Percentiles rank a stretch among this genome's conserved stretches.
Conservation (phyloP, 1,284 basidiomycete genomes). For the Anthracocystis panici-leucophaei region DNA sequence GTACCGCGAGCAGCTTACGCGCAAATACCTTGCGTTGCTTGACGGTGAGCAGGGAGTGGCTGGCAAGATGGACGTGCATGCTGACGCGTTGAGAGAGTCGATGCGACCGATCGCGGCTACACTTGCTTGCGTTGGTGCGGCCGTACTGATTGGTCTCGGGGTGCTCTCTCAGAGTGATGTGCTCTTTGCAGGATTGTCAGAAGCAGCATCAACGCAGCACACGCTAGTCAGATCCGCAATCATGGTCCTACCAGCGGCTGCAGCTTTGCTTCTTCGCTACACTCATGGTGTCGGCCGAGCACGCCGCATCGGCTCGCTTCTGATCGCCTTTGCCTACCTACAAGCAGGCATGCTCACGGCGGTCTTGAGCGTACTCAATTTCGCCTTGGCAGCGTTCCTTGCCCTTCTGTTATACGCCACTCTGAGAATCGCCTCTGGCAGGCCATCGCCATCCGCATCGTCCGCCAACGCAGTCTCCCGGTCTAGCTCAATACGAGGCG, state of each 20-base stretch:
- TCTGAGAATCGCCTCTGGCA: slow-evolving; percentile 16
- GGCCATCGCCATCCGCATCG: not conserved
- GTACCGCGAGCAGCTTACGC: slow-evolving; percentile 26
- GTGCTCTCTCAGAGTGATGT: slow-evolving; percentile 4
- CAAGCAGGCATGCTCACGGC: slow-evolving; percentile 59
- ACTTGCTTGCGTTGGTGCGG: slow-evolving; percentile 20
- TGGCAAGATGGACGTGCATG: not conserved
- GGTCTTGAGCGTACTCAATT: slow-evolving; percentile 60
- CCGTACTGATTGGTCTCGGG: slow-evolving; percentile 3
- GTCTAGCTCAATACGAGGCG: not conserved
- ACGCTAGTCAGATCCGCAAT: not conserved
- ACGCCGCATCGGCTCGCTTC: slow-evolving; percentile 38
- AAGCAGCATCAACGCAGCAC: not conserved
- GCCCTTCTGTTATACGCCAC: slow-evolving; percentile 21
- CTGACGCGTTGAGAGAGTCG: slow-evolving; percentile 17
- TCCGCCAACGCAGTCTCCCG: not conserved
- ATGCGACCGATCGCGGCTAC: slow-evolving; percentile 25
- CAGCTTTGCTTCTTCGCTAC: slow-evolving; percentile 7
- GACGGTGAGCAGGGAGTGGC: not conserved
- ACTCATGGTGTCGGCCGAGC: slow-evolving; percentile 5
- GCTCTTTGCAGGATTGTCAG: slow-evolving; percentile 3
- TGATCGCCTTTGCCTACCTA: slow-evolving; percentile 58
- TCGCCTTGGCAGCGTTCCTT: slow-evolving; percentile 50
- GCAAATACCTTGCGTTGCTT: slow-evolving; percentile 7
- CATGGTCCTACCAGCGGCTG: slow-evolving; percentile 1